Evolutionary conservation across 1,139 yeast species (phyloP), one percentile per base, ranked within the genome.

Genomic region (Suhomyces chickasaworum): DNA sequence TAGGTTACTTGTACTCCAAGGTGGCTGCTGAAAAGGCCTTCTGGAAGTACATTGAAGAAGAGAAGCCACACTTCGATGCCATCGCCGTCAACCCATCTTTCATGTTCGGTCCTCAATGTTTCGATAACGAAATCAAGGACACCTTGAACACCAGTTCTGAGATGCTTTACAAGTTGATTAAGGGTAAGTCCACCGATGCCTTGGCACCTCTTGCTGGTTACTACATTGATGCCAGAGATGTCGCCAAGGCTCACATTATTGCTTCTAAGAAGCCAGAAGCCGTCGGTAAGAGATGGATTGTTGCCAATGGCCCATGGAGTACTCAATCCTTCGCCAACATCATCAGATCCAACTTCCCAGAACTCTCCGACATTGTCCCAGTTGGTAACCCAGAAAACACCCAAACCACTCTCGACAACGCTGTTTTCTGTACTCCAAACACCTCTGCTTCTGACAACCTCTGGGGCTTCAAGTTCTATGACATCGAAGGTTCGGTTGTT

Each of bases 381-480:
- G 29, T 25, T 10, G 29, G 29, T 12, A 8, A 25, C 29, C 29
- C 29, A 10, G 29, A 25, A 25, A 25, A 25, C 13, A 25, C 29
- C 29, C 29, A 25, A 25, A 25, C 29, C 29, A 25, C 29, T 13
- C 29, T 25, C n/a, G 29, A 25, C 29, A 25, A 25, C n/a, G 29
- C 29, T 25, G n/a, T 25, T 12, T 25, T 25, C 29, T 15, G 17
- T 9, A 20, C 15, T 33, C 15, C 67, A 42, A 76, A 73, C 49
- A 67, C 66, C 44, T 56, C 69, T 10, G 62, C 60, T 48, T 74
- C 80, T 12, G 54, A 52, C 42, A 51, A 60, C 39, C 54, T 64
- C 39, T 60, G 75, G 38, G 78, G 77, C 0, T 69, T 68, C 46
- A 59, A 72, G 20, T 74, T 70, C 43, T 25, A 25, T 13, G 29